Base-by-base conservation (phyloP, 2,329 filamentous ascomycete genomes). In the Scytalidium sp. region DNA sequence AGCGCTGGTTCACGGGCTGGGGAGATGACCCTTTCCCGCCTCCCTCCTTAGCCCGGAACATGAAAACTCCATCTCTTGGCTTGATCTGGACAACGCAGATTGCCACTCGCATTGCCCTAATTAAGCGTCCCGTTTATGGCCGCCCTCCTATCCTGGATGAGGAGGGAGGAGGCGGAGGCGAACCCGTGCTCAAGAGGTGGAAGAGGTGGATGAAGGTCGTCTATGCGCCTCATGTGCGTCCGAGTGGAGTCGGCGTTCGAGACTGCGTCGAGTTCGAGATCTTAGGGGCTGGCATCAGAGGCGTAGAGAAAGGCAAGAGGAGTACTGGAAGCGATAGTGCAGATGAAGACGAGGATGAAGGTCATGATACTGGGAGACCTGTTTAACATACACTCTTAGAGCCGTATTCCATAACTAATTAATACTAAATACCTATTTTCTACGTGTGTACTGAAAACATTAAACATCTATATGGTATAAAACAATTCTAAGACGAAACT, bases 1-100 rank as follows among this genome's bases (percentile, higher is more conserved):
- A 97, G 67, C 81, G 88, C 41, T 97, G 92, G 82, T 96, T 97
- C 70, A 95, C 92, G 3, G 92, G 94, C 55, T 97, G 94, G 93
- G 91, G 93, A 19, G 89, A 96, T 66, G 76, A 84, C 49, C 72
- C 77, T 15, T 60, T 69, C 21, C 57, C 57, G 10, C 51, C 55
- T 15, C 42, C 51, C 20, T 21, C 56, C 3, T 67, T 71, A 19
- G 62, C 70, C 11, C 66, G 72, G 44, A 68, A 71, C 21, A 70
- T 87, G 49, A 97, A 97, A 70, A 96, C 89, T 0, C 93, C 93
- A 0, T 88, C 88, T 6, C 71, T 97, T 20, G 93, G 93, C 1
- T 76, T 96, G 7, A 87, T 95, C 10, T 97, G 93, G 93, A 85
- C 90, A 2, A 43, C 91, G 23, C 92, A 97, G 72, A 83, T 97